Conservation (phyloP, 2,329 filamentous ascomycete species). For the Colletotrichum salicis region DNA sequence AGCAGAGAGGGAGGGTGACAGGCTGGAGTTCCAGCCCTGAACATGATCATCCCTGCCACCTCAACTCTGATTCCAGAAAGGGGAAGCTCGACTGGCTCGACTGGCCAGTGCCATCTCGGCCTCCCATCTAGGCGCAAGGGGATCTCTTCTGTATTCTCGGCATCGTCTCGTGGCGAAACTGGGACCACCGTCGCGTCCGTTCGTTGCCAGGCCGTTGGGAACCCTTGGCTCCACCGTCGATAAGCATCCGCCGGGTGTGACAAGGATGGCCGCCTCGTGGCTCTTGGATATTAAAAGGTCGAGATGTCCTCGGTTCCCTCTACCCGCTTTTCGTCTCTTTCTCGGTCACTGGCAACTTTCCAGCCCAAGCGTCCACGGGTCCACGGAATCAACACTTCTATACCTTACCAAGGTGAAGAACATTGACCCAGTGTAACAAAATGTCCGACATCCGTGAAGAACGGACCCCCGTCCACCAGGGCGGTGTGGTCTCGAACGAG, state of each 20-base stretch:
- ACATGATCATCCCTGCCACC: constrained; percentile 23
- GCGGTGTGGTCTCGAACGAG: constrained; percentile 29
- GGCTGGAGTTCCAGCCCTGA: constrained; percentile 25
- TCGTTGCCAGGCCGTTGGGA: constrained; percentile 28
- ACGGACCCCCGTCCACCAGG: constrained; percentile 18
- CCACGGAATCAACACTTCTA: constrained; percentile 12
- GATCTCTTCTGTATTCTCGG: background rate
- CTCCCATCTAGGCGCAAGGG: constrained; percentile 7
- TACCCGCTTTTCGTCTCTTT: background rate
- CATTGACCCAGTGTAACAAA: constrained; percentile 23
- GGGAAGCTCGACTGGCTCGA: background rate
- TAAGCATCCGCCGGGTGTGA: constrained; percentile 16
- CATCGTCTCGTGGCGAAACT: constrained; percentile 31
- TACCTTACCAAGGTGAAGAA: constrained; percentile 27
- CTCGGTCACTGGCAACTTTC: constrained; percentile 32
- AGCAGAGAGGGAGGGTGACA: background rate
- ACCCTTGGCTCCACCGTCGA: constrained; percentile 13
- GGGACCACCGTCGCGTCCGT: constrained; percentile 3
- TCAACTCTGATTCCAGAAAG: constrained; percentile 2
- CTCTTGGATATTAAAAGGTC: constrained; percentile 24
- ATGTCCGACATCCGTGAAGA: constrained; percentile 32
- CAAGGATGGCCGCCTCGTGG: background rate
- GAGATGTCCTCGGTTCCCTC: constrained; percentile 9
- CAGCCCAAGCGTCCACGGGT: constrained; percentile 31
- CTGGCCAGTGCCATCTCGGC: background rate